A percentile compares a stretch with the other conserved stretches of the same genome.
Evolutionary conservation across 2,329 filamentous ascomycete genomes (phyloP).

Genomic region (Pochonia chlamydosporia): DNA sequence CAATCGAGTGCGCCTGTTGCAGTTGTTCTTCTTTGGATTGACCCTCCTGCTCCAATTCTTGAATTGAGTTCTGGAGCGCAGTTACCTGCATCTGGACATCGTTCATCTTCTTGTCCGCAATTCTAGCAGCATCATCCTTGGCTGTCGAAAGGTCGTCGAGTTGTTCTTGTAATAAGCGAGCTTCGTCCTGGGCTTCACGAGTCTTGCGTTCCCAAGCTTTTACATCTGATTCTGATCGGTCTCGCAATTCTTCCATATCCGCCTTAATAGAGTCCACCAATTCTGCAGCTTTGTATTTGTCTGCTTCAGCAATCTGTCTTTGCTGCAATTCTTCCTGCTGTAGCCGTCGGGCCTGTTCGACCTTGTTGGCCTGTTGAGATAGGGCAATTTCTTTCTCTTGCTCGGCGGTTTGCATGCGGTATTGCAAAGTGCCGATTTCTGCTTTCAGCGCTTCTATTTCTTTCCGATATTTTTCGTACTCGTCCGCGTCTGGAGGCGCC

Average conservation of each 20-base stretch:
- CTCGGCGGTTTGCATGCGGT: constrained; percentile 79
- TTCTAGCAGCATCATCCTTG: constrained; percentile 65
- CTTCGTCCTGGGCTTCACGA: constrained; percentile 67
- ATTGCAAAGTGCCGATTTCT: constrained; percentile 80
- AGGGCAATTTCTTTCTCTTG: constrained; percentile 79
- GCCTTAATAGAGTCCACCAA: constrained; percentile 44
- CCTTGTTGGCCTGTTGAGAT: constrained; percentile 75
- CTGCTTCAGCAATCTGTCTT: constrained; percentile 53
- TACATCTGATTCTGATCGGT: constrained; percentile 47
- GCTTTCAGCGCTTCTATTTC: constrained; percentile 76
- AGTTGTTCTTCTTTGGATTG: constrained; percentile 50
- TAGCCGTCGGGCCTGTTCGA: constrained; percentile 71
- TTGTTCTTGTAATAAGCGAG: constrained; percentile 71
- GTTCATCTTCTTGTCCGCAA: constrained; percentile 46
- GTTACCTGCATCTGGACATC: constrained; percentile 49
- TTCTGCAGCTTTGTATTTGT: constrained; percentile 42
- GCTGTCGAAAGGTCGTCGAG: constrained; percentile 62
- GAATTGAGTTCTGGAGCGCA: constrained; percentile 39
- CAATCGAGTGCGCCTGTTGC: constrained; percentile 57
- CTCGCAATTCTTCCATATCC: constrained; percentile 48
- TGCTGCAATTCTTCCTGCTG: constrained; percentile 81
- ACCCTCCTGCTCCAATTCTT: constrained; percentile 55
- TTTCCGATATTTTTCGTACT: constrained; percentile 51
- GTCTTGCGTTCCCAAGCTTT: constrained; percentile 63
- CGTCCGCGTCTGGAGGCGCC: constrained; percentile 51